Evolutionary conservation across 495 filamentous ascomycete species (phyloP).

Genomic region (Neurospora sp.): DNA sequence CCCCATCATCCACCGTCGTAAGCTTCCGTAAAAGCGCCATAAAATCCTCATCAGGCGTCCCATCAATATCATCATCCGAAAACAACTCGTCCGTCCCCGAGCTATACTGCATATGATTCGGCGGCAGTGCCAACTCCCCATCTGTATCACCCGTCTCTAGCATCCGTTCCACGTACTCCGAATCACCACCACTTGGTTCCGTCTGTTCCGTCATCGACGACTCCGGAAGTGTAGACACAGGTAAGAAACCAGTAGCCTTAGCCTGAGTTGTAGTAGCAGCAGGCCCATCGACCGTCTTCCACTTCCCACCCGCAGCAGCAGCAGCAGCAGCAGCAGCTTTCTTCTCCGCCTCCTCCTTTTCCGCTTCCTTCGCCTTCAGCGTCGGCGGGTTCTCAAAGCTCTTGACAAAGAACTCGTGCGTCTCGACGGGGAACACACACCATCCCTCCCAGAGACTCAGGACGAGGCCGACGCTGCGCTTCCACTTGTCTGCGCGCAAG

Average conservation of each 20-base stretch:
- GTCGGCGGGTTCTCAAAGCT: conserved; percentile 68
- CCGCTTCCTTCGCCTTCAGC: conserved; percentile 37
- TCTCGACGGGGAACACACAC: conserved; percentile 73
- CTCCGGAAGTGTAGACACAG: conserved; percentile 15
- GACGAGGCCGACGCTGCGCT: conserved; percentile 64
- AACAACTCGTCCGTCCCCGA: conserved; percentile 14
- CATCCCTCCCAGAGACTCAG: conserved; percentile 80
- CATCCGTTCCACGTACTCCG: conserved; percentile 20
- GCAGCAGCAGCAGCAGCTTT: conserved; percentile 29
- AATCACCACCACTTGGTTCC: not conserved
- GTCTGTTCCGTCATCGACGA: no score
- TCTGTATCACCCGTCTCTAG: conserved; percentile 27
- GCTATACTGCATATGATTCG: conserved; percentile 12
- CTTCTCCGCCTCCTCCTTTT: conserved; percentile 38
- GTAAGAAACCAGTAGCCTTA: conserved; percentile 25
- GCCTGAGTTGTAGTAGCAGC: conserved; percentile 30
- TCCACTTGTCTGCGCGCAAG: conserved; percentile 82
- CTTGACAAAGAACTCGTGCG: conserved; percentile 60
- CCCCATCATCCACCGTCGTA: conserved; percentile 1
- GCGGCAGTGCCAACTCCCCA: conserved; percentile 14
- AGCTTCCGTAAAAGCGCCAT: conserved; percentile 9
- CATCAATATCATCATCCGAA: conserved; percentile 20
- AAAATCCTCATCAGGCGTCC: conserved; percentile 15
- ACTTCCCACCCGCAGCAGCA: conserved; percentile 33
- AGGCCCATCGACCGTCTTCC: conserved; percentile 57